Conservation (phyloP, 169 alveolate genomes). For the Cryptosporidium viatorum region DNA sequence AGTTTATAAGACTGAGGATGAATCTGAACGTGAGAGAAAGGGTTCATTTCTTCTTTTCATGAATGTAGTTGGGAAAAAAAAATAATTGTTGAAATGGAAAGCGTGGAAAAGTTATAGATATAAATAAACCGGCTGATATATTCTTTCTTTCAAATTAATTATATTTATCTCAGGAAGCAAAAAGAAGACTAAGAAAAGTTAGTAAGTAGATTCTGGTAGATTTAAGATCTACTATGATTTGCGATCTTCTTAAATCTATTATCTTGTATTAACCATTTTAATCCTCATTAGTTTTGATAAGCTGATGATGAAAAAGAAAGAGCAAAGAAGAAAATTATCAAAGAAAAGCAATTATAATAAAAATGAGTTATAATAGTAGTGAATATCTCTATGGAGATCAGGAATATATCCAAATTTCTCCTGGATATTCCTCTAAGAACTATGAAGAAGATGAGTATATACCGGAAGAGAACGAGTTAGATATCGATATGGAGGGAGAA, state of each 20-base stretch:
- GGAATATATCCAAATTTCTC: constrained; percentile 34
- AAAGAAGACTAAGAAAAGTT: too few species aligned
- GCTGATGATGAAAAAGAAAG: not conserved
- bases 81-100: too few species aligned
- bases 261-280: too few species aligned
- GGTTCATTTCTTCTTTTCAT: too few species aligned
- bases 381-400: constrained; percentile 29
- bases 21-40: not conserved
- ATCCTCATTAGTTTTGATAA: not conserved
- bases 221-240: not conserved
- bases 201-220: too few species aligned
- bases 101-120: too few species aligned
- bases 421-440: not conserved
- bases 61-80: too few species aligned
- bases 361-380: constrained; percentile 34
- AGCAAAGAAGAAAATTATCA: not conserved
- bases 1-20: not conserved
- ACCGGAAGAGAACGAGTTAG: not conserved
- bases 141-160: too few species aligned
- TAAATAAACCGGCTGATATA: too few species aligned
- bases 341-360: not conserved
- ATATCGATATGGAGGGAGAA: not conserved
- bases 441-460: not conserved
- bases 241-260: not conserved
- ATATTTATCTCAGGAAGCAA: too few species aligned